A percentile compares a stretch with the other conserved stretches of the same genome.
Conservation (phyloP, 106 monocot species). For the Xerophyta viscosa region DNA sequence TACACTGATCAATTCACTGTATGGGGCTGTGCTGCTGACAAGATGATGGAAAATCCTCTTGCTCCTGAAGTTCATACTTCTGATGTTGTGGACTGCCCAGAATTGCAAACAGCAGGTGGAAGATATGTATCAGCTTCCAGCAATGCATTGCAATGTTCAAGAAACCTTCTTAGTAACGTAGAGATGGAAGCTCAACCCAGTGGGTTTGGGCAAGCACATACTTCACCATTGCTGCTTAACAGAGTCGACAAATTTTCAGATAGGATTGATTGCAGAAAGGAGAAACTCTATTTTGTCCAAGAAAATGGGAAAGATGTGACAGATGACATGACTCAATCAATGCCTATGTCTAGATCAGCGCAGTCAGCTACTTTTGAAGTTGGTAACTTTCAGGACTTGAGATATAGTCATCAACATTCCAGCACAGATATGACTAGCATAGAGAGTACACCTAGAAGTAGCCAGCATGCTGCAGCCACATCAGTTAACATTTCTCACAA, state of each 20-base stretch:
- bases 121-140: slow-evolving; percentile 53
- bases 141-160: slow-evolving; percentile 63
- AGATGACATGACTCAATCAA: neutral
- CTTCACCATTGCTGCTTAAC: neutral
- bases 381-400: neutral
- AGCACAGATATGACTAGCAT: no score
- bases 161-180: slow-evolving; percentile 50
- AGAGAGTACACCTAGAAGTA: slow-evolving; percentile 1
- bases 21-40: neutral
- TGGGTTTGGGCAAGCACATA: slow-evolving; percentile 5
- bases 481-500: slow-evolving; percentile 4
- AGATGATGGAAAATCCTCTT: neutral
- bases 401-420: neutral
- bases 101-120: slow-evolving; percentile 67
- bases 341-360: neutral
- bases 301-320: neutral
- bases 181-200: slow-evolving; percentile 13
- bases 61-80: slow-evolving; percentile 3
- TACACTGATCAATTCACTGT: slow-evolving; percentile 1
- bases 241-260: slow-evolving; percentile 17
- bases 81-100: slow-evolving; percentile 13
- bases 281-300: slow-evolving; percentile 16
- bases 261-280: slow-evolving; percentile 23
- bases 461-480: slow-evolving; percentile 1
- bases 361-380: slow-evolving; percentile 3